phyloP scores from a whole-genome alignment of 2,329 filamentous ascomycete genomes.

The Apiospora hydei region DNA sequence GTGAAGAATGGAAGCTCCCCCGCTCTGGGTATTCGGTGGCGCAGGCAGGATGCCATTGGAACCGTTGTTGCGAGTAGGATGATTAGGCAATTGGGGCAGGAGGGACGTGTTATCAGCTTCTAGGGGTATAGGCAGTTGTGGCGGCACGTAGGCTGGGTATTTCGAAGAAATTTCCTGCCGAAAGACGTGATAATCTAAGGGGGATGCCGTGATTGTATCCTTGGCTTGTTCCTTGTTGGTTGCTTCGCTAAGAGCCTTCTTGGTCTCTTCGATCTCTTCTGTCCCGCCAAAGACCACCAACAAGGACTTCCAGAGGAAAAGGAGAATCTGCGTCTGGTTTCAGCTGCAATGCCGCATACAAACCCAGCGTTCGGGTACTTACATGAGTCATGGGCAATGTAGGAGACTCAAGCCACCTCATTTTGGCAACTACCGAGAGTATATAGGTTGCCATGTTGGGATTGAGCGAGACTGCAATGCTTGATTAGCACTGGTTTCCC shows the following conservation, averaged over 20 bases:
- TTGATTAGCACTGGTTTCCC: constrained; percentile 32
- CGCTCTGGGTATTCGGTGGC: constrained; percentile 60
- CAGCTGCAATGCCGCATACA: background rate
- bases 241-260: constrained; percentile 72
- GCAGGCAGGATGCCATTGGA: constrained; percentile 68
- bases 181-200: constrained; percentile 94
- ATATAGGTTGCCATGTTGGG: constrained; percentile 64
- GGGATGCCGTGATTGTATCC: constrained; percentile 89
- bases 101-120: constrained; percentile 92
- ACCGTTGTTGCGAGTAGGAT: constrained; percentile 68
- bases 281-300: constrained; percentile 85
- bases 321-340: constrained; percentile 63
- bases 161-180: constrained; percentile 97
- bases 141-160: constrained; percentile 95
- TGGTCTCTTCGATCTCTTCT: constrained; percentile 74
- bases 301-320: constrained; percentile 92
- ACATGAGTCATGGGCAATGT: constrained; percentile 69
- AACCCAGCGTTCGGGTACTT: constrained; percentile 36
- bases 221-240: constrained; percentile 67
- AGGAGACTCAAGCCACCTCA: constrained; percentile 76
- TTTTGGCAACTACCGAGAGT: constrained; percentile 70
- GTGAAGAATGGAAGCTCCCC: constrained; percentile 82
- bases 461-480: background rate
- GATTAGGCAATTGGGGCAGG: constrained; percentile 82
- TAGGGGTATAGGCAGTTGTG: constrained; percentile 80